Evolutionary conservation across 2,329 filamentous ascomycete species (phyloP).

Genomic region (Hymenoscyphus linearis): DNA sequence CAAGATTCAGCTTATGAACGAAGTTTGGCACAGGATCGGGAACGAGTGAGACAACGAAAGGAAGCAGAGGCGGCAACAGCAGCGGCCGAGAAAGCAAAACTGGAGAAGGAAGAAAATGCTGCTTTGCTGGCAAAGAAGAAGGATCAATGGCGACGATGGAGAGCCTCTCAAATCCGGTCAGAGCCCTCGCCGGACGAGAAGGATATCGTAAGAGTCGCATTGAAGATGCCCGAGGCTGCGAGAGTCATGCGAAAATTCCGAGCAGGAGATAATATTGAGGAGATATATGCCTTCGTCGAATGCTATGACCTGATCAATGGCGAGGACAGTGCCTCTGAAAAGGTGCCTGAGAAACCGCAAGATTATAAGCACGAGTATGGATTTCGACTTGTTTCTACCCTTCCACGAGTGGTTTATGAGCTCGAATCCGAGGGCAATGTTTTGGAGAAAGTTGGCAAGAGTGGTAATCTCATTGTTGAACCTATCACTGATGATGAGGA

Average conservation of each 20-base stretch:
- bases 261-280: constrained; percentile 67
- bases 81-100: constrained; percentile 58
- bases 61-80: constrained; percentile 71
- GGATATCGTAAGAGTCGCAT: constrained; percentile 65
- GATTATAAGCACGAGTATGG: constrained; percentile 74
- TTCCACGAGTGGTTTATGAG: constrained; percentile 79
- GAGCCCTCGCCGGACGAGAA: constrained; percentile 64
- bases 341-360: constrained; percentile 43
- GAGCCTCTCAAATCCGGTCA: constrained; percentile 57
- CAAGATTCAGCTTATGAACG: constrained; percentile 94
- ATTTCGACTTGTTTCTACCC: constrained; percentile 80
- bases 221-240: constrained; percentile 59
- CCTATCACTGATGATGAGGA: constrained; percentile 41
- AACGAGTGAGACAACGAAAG: constrained; percentile 68
- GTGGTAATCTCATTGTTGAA: constrained; percentile 87
- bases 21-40: constrained; percentile 80
- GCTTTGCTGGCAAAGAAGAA: constrained; percentile 44
- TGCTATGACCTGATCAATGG: constrained; percentile 66
- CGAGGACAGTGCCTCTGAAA: constrained; percentile 28
- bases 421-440: constrained; percentile 62
- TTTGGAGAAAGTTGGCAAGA: constrained; percentile 68
- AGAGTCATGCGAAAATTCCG: constrained; percentile 73
- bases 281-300: constrained; percentile 94
- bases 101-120: constrained; percentile 54
- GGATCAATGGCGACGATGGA: constrained; percentile 75